phyloP scores from a whole-genome alignment of 345 rosid genomes.

The Moricandia arvensis region DNA sequence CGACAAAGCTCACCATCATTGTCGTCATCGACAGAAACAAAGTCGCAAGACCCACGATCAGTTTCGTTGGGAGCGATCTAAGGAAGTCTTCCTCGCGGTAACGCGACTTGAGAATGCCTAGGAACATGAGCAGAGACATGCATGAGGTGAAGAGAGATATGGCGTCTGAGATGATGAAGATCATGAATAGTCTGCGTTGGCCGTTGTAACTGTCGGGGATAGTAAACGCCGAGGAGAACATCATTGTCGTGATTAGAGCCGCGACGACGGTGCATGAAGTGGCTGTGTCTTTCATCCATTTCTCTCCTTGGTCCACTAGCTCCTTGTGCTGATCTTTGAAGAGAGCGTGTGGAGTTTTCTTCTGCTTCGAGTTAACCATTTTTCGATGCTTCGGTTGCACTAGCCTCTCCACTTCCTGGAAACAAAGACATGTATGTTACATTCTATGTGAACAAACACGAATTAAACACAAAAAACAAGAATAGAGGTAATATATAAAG shows the following conservation, averaged over 20 bases:
- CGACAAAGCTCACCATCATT: slow-evolving; percentile 57
- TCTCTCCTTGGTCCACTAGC: slow-evolving; percentile 46
- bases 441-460: not conserved
- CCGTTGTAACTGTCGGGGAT: slow-evolving; percentile 45
- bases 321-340: slow-evolving; percentile 56
- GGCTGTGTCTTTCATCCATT: slow-evolving; percentile 58
- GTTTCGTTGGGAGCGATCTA: slow-evolving; percentile 43
- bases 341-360: slow-evolving; percentile 49
- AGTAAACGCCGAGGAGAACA: slow-evolving; percentile 58
- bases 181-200: slow-evolving; percentile 20
- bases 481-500: no score
- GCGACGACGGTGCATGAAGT: slow-evolving; percentile 55
- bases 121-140: slow-evolving; percentile 50
- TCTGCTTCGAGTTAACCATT: slow-evolving; percentile 43
- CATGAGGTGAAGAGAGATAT: slow-evolving; percentile 52
- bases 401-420: slow-evolving; percentile 67
- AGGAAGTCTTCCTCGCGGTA: slow-evolving; percentile 57
- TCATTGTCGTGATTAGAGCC: slow-evolving; percentile 56
- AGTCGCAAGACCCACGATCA: slow-evolving; percentile 59
- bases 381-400: slow-evolving; percentile 65
- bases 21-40: slow-evolving; percentile 69
- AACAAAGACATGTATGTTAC: not conserved
- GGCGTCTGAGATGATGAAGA: slow-evolving; percentile 51
- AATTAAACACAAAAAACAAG: not conserved
- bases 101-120: slow-evolving; percentile 56